Evolutionary conservation across 2,329 filamentous ascomycete species (phyloP), one percentile per base, ranked within the genome.

Genomic region (Fusarium pseudograminearum): DNA sequence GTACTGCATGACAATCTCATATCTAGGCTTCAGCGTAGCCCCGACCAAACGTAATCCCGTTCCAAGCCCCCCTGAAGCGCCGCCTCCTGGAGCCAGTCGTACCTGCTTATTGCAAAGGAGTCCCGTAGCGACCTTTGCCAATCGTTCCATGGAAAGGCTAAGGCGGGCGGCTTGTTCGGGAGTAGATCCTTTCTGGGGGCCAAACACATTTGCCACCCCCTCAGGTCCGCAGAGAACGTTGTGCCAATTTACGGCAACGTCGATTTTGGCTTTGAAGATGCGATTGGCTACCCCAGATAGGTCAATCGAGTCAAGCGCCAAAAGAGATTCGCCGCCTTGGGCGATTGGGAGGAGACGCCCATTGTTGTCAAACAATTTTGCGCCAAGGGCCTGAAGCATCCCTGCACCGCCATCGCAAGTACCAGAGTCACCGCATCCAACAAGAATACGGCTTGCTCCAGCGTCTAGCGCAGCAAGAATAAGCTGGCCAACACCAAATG

Each of bases 361-460:
- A 26, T 80, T 64, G 5, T 52, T 50, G 60, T 83, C 80, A 15
- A 83, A 62, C 18, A 86, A 77, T 4, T 78, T 78, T 5, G 78
- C 84, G 7, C 85, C 85, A 8, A 87, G 79, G 4, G 84, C 84
- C 65, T 87, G 84, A 11, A 85, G 81, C 84, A 87, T 86, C 16
- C 85, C 85, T 1, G 82, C 82, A 16, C 84, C 85, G 9, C 83
- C 85, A 61, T 86, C 85, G 38, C 83, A 85, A 7, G 84, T 86
- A 7, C 84, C 85, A 5, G 84, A 86, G 70, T 87, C 85, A 36
- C 84, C 85, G 67, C 84, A 86, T 2, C 85, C 85, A 24, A 87
- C 74, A 10, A 87, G 76, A 47, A 87, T 83, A 10, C 79, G 80
- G 11, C 76, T 76, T 11, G 79, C 82, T 3, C 84, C 84, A 50